phyloP scores from a whole-genome alignment of 257 asterid species.

The Capsicum chinense region DNA sequence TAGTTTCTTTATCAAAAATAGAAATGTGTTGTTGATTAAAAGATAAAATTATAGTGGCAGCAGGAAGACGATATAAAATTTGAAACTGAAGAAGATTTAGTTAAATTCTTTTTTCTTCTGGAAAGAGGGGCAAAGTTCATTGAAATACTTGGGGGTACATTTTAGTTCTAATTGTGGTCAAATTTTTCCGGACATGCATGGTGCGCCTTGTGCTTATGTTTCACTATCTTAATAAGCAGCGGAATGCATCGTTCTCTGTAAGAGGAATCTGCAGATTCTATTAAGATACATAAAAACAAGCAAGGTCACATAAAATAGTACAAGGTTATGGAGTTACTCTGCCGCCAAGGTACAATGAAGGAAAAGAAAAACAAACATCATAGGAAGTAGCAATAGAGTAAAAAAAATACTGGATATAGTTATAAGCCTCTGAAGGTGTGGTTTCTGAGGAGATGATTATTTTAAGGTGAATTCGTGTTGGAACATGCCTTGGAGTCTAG shows the following conservation, averaged over 20 bases:
- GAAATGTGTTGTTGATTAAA: neutral
- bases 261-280: neutral
- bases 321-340: neutral
- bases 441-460: constrained; percentile 5
- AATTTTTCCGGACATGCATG: neutral
- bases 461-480: neutral
- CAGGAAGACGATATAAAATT: neutral
- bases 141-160: neutral
- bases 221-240: neutral
- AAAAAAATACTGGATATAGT: neutral
- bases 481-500: neutral
- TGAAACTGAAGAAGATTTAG: neutral
- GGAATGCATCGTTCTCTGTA: neutral
- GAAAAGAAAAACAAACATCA: neutral
- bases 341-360: neutral
- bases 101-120: neutral
- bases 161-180: neutral
- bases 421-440: neutral
- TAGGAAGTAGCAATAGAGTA: neutral
- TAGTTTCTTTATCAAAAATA: neutral
- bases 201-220: neutral
- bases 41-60: neutral
- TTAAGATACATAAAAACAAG: neutral
- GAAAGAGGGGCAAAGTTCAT: neutral
- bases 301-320: neutral